phyloP scores from a whole-genome alignment of 495 filamentous ascomycete genomes.

The Coniosporium apollinis region DNA sequence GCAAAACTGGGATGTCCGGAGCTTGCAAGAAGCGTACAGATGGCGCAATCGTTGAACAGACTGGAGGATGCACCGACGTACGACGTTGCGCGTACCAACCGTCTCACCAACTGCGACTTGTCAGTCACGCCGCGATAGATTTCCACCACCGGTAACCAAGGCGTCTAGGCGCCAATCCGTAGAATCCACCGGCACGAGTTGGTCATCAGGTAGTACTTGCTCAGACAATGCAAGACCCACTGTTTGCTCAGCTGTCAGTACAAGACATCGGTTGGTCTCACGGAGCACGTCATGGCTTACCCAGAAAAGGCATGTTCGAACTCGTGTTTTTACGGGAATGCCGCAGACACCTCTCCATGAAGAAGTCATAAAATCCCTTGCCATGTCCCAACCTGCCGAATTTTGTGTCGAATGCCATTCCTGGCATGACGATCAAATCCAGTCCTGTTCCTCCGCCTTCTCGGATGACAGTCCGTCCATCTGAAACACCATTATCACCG shows the following conservation, averaged over 20 bases:
- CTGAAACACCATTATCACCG: constrained; percentile 30
- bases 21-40: too few relatives aligned
- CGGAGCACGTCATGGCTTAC: constrained; percentile 27
- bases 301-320: constrained; percentile 46
- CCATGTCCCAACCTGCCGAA: constrained; percentile 79
- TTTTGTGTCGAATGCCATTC: constrained; percentile 71
- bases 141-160: constrained; percentile 43
- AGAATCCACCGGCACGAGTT: constrained; percentile 46
- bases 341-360: constrained; percentile 65
- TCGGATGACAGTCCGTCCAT: constrained; percentile 4
- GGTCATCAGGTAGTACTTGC: constrained; percentile 51
- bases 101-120: too few relatives aligned
- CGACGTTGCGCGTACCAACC: too few relatives aligned
- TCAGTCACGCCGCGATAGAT: constrained; percentile 6
- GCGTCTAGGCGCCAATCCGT: constrained; percentile 53
- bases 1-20: too few relatives aligned
- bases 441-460: constrained; percentile 22
- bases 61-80: too few relatives aligned
- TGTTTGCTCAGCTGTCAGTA: constrained; percentile 1
- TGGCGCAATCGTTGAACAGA: too few relatives aligned
- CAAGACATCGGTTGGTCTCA: background rate
- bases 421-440: constrained; percentile 83
- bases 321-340: too few relatives aligned
- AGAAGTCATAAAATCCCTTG: constrained; percentile 93
- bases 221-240: constrained; percentile 79